Evolutionary conservation across 352 stramenopile species (phyloP).

Genomic region (Pythium brachiatum): DNA sequence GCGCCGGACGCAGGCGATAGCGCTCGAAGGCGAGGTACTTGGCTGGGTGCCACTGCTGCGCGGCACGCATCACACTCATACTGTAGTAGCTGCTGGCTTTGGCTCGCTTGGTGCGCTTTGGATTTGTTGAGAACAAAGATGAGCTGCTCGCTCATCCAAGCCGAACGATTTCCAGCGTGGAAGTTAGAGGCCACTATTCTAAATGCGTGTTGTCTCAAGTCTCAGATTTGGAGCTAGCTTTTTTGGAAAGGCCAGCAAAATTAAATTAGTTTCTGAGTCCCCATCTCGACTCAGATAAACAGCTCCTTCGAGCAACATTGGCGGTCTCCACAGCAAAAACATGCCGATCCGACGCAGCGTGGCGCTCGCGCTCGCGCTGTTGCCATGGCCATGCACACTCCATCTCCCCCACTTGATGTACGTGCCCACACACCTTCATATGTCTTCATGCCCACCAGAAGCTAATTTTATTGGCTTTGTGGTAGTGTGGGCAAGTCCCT

Average conservation of each 20-base stretch:
- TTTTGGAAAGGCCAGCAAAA: too few species aligned
- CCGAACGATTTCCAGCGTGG: background rate
- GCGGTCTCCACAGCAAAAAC: background rate
- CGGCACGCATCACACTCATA: conserved; percentile 20
- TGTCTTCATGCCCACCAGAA: background rate
- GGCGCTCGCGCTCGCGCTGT: conserved; percentile 16
- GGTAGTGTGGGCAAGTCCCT: conserved; percentile 25
- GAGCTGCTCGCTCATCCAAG: too few species aligned
- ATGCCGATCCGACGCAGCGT: conserved; percentile 15
- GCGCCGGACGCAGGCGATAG: conserved; percentile 52
- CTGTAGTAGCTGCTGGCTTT: background rate
- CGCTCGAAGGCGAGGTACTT: conserved; percentile 68
- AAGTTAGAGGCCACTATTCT: background rate
- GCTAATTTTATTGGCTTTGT: background rate
- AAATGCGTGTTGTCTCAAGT: too few species aligned
- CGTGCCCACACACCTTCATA: background rate
- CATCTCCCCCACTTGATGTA: conserved; percentile 21
- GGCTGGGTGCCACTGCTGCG: conserved; percentile 50
- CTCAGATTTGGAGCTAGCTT: too few species aligned
- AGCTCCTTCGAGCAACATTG: background rate
- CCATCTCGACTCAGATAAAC: background rate
- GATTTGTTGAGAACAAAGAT: too few species aligned
- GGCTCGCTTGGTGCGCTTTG: background rate
- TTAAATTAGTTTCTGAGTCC: background rate
- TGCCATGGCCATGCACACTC: conserved; percentile 21